Evolutionary conservation across 139 green algal species (phyloP), one percentile per base, ranked within the genome.

Genomic region (Penium margaritaceum): DNA sequence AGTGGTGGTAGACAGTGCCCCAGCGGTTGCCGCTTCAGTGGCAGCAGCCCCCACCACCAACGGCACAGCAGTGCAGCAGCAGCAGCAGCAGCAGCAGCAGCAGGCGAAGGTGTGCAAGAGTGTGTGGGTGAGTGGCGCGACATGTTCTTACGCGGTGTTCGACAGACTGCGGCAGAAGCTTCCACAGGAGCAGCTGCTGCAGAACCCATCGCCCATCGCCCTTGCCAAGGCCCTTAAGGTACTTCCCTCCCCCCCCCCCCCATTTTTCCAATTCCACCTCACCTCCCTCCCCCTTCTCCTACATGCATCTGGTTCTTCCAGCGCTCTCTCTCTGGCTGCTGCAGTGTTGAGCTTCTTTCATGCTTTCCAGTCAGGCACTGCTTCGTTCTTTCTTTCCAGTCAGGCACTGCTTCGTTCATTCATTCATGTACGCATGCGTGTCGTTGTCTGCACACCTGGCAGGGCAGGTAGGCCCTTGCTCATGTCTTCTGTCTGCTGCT

Each of bases 161-260:
- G 74, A 61, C 0, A 80, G 76, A 1, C 55, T 62, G 0, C 66
- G 63, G 63, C 58, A 46, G 32, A 54, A 46, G 12, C 69, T 79
- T 5, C 67, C 72, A 0, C 34, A 21, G 3, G 47, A 68, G 15
- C 14, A 41, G 17, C 17, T 81, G 27, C 39, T 86, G 33, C 38
- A 76, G 69, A 32, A 61, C 9, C 36, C 63, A 21, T 85, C 81
- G 14, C 81, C 81, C 38, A 70, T 87, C 58, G 53, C 58, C 34
- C 67, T 85, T 33, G 81, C 78, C 30, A 87, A 87, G 76, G 83
- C 83, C 6, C 62, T 96, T 36, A 97, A 98, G 85, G 75, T 82
- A 70, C n/a, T n/a, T n/a, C 12, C 9, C 41, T 9, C 41, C 9
- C 41, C 9, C 41, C 41, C 12, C 9, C 9, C 41, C 55, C 55